Percentiles rank a stretch among this genome's conserved stretches.
Evolutionary conservation across 305 asterid species (phyloP).

Genomic region (Fraxinus nigra): DNA sequence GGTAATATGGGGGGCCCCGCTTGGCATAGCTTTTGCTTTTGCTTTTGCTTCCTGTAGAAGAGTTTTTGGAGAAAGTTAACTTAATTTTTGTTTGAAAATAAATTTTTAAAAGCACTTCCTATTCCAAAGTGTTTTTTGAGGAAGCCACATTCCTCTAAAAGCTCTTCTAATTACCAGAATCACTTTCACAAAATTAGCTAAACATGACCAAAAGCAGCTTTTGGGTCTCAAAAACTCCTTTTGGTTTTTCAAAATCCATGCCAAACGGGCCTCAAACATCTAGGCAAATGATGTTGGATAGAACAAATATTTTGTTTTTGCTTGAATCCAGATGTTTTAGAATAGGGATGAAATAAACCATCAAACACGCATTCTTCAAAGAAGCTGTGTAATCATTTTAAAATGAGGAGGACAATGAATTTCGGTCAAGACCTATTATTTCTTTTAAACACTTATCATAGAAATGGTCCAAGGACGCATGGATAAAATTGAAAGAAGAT

Average conservation of each 20-base stretch:
- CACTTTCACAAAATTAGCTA: too few relatives aligned
- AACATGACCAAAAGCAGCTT: too few relatives aligned
- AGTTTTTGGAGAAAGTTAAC: too few relatives aligned
- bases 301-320: not conserved
- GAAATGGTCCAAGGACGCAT: not conserved
- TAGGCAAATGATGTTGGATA: not conserved
- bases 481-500: not conserved
- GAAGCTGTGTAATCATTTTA: not conserved
- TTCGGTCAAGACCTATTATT: not conserved
- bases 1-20: not conserved
- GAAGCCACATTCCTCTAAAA: too few relatives aligned
- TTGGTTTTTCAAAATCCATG: too few relatives aligned
- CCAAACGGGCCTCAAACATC: not conserved
- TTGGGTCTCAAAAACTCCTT: too few relatives aligned
- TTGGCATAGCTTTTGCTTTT: too few relatives aligned
- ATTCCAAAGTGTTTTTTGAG: too few relatives aligned
- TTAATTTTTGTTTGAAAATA: too few relatives aligned
- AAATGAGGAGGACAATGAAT: not conserved
- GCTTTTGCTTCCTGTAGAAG: too few relatives aligned
- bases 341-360: not conserved
- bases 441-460: not conserved
- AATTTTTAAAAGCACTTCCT: too few relatives aligned
- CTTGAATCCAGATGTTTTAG: not conserved
- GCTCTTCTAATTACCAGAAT: too few relatives aligned
- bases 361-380: not conserved